Evolutionary conservation across 2,329 filamentous ascomycete species (phyloP).

Genomic region (Scopulariopsis brevicaulis): DNA sequence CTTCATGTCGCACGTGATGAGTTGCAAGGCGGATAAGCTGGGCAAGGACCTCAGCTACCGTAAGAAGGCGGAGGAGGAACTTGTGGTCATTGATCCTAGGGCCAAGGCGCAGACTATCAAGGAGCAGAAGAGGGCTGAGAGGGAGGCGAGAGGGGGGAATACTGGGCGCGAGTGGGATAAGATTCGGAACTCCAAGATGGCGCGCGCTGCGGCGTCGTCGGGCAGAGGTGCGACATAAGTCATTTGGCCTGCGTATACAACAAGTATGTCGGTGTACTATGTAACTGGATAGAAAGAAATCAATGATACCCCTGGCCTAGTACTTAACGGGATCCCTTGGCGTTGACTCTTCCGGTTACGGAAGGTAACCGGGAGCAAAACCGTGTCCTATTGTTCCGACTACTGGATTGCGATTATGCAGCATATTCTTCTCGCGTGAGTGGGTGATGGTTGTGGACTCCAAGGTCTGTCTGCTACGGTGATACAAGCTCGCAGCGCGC

Average conservation of each 20-base stretch:
- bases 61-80: constrained; percentile 79
- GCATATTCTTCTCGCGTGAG: too few species aligned
- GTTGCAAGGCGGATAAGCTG: constrained; percentile 78
- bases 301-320: neutral
- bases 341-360: too few species aligned
- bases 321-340: neutral
- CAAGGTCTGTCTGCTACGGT: neutral
- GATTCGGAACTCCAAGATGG: constrained; percentile 44
- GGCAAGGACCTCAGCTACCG: constrained; percentile 90
- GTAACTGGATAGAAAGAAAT: neutral
- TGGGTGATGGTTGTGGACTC: neutral
- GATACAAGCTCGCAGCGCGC: too few species aligned
- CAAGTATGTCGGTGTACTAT: neutral
- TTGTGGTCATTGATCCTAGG: constrained; percentile 86
- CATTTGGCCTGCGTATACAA: neutral
- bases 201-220: constrained; percentile 37
- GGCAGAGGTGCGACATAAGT: constrained; percentile 43
- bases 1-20: constrained; percentile 81
- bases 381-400: too few species aligned
- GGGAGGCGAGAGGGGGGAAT: constrained; percentile 37
- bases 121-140: constrained; percentile 49
- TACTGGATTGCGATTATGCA: too few species aligned
- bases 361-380: too few species aligned
- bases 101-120: constrained; percentile 67
- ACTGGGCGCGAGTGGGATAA: constrained; percentile 47